phyloP scores from a whole-genome alignment of 2,329 filamentous ascomycete species.

The Albifimbria verrucaria region DNA sequence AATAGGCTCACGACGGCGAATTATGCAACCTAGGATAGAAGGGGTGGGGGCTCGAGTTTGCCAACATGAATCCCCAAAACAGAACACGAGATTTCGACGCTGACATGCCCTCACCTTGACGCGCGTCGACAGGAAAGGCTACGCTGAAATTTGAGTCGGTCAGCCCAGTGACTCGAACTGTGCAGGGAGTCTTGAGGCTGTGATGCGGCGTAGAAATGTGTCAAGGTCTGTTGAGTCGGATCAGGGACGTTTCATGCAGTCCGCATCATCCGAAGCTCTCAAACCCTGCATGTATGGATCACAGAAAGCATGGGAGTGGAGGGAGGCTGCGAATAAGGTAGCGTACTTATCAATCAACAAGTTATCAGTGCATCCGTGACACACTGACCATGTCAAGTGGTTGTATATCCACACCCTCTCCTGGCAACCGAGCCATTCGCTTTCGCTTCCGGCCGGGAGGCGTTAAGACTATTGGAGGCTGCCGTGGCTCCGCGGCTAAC shows the following conservation, averaged over 20 bases:
- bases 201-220: background rate
- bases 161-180: background rate
- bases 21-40: too few species aligned
- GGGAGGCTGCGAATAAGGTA: background rate
- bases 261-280: too few species aligned
- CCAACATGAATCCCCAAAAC: too few species aligned
- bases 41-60: too few species aligned
- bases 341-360: background rate
- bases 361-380: background rate
- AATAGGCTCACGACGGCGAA: too few species aligned
- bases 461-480: background rate
- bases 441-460: background rate
- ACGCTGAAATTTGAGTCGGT: background rate
- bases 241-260: too few species aligned
- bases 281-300: too few species aligned
- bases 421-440: background rate
- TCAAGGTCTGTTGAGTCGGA: too few species aligned
- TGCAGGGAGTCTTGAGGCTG: background rate
- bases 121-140: background rate
- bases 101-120: background rate
- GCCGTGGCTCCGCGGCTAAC: background rate
- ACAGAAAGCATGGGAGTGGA: too few species aligned
- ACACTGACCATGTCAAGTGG: too few species aligned
- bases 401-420: background rate
- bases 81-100: too few species aligned